Conservation (phyloP, 192 early-diverging fungal genomes). For the Coemansia sp. region DNA sequence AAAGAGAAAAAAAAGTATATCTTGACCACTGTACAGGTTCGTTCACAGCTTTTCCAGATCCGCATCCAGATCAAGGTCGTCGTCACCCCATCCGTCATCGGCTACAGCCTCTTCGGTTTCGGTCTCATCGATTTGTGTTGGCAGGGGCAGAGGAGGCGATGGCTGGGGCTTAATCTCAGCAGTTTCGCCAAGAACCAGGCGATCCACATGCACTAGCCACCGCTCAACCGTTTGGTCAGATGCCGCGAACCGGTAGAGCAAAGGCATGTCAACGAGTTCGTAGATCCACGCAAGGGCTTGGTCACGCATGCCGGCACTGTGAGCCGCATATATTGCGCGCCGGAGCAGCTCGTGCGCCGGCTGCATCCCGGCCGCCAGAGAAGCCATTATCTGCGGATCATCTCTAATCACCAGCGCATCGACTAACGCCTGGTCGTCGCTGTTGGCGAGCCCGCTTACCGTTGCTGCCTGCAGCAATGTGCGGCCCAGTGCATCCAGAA, state of each 20-base stretch:
- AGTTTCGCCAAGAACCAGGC: constrained; percentile 5
- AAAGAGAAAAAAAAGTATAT: too few species aligned
- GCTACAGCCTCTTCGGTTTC: background rate
- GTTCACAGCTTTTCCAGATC: constrained; percentile 25
- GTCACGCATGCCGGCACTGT: constrained; percentile 16
- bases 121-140: background rate
- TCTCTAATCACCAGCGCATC: background rate
- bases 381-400: background rate
- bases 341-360: constrained; percentile 22
- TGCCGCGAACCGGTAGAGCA: constrained; percentile 7
- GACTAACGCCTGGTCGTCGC: background rate
- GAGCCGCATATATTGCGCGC: constrained; percentile 14
- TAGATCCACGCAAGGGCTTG: constrained; percentile 30
- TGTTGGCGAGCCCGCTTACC: background rate
- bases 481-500: constrained; percentile 14
- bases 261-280: constrained; percentile 23
- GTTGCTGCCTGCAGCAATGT: constrained; percentile 3
- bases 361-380: constrained; percentile 3
- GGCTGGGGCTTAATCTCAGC: background rate
- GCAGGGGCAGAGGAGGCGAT: too few species aligned
- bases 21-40: too few species aligned
- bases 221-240: background rate
- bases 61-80: constrained; percentile 30
- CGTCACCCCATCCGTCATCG: constrained; percentile 25
- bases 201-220: constrained; percentile 33